Conservation (phyloP, 257 asterid genomes). For the Nicotiana undulata region DNA sequence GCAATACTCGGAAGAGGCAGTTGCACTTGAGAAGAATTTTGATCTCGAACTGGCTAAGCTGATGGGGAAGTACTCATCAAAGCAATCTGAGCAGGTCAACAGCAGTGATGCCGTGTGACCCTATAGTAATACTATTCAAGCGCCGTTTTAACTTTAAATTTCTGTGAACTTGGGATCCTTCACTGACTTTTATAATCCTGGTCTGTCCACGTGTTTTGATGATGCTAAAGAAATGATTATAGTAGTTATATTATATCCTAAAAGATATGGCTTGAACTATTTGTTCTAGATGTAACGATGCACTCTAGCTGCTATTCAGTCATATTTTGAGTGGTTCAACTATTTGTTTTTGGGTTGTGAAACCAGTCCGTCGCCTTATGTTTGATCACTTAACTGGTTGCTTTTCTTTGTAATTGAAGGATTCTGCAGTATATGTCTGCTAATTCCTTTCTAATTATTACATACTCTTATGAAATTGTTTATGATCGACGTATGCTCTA, state of each 20-base stretch:
- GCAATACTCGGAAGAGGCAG: neutral
- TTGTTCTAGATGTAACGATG: neutral
- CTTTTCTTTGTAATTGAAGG: neutral
- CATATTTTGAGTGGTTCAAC: too few species aligned
- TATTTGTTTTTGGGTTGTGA: neutral
- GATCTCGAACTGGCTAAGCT: neutral
- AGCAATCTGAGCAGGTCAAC: neutral
- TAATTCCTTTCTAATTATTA: neutral
- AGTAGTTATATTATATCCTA: neutral
- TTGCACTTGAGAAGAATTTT: neutral
- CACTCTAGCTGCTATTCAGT: neutral
- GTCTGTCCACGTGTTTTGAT: neutral
- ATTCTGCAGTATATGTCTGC: neutral
- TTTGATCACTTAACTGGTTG: neutral
- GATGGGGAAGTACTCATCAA: neutral
- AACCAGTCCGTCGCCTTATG: neutral
- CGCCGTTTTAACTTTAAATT: neutral
- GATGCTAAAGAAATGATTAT: neutral
- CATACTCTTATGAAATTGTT: neutral
- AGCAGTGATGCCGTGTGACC: too few species aligned
- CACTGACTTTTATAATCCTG: neutral
- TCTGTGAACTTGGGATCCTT: neutral
- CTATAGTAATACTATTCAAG: too few species aligned
- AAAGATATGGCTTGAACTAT: neutral
- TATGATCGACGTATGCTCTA: too few species aligned